Percentiles rank a stretch among this genome's conserved stretches.
phyloP scores from a whole-genome alignment of 2,329 filamentous ascomycete species.

The Blumeriella jaapii region DNA sequence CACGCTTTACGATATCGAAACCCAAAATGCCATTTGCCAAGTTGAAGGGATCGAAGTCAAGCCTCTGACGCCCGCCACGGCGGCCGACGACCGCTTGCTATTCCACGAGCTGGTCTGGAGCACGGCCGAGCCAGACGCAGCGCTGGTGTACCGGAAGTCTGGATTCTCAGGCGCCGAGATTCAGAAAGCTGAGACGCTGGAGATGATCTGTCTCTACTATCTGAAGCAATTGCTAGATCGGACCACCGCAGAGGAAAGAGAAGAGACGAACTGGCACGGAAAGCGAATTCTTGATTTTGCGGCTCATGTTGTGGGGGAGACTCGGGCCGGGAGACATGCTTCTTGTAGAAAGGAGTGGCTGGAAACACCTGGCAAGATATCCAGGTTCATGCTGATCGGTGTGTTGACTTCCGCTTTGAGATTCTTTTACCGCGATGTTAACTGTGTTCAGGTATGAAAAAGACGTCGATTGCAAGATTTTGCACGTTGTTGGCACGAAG shows the following conservation, averaged over 20 bases:
- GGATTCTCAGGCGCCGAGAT: conserved; percentile 6
- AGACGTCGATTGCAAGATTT: conserved; percentile 12
- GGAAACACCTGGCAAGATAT: conserved; percentile 5
- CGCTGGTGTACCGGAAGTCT: conserved; percentile 5
- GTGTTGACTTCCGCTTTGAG: background rate
- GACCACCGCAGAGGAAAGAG: background rate
- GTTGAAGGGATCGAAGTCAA: conserved; percentile 15
- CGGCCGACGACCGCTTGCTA: conserved; percentile 15
- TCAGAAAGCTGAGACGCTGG: conserved; percentile 7
- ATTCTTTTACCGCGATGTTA: background rate
- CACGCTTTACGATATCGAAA: conserved; percentile 5
- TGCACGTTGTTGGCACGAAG: conserved; percentile 14
- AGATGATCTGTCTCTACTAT: conserved; percentile 9
- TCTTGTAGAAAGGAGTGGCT: conserved; percentile 13
- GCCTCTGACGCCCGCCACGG: conserved; percentile 14
- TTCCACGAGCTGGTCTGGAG: conserved; percentile 16
- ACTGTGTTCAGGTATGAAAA: conserved; percentile 2
- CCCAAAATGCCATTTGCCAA: conserved; percentile 12
- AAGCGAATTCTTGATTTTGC: conserved; percentile 9
- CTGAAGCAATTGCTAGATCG: conserved; percentile 5
- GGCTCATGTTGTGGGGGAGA: conserved; percentile 7
- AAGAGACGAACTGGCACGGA: conserved; percentile 4
- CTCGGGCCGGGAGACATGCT: conserved; percentile 9
- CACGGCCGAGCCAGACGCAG: conserved; percentile 12
- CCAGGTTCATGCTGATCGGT: conserved; percentile 2